A percentile compares a stretch with the other conserved stretches of the same genome.
phyloP scores from a whole-genome alignment of 768 basidiomycete genomes.

The Lepiota venenata region DNA sequence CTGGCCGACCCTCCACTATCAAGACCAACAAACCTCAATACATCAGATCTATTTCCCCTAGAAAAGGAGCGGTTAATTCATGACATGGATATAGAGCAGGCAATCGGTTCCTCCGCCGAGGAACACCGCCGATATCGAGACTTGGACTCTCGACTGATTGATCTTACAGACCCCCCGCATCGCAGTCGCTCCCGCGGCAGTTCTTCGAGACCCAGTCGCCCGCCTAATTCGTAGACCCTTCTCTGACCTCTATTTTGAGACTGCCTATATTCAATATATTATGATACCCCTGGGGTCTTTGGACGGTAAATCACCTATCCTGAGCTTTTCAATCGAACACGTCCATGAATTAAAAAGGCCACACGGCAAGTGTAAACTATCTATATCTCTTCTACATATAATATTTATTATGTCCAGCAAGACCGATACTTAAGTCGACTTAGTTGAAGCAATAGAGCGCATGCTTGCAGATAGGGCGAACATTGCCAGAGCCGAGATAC shows the following conservation, averaged over 20 bases:
- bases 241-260: not conserved
- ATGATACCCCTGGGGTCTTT: constrained; percentile 6
- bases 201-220: not conserved
- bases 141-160: not conserved
- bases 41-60: constrained; percentile 22
- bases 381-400: constrained; percentile 5
- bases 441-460: constrained; percentile 42
- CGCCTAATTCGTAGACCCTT: not conserved
- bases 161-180: constrained; percentile 2
- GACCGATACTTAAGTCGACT: constrained; percentile 23
- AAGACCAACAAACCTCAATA: not conserved
- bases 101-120: not conserved
- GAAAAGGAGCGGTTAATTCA: constrained; percentile 44
- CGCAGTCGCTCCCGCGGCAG: constrained; percentile 6
- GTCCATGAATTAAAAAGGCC: not conserved
- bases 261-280: constrained; percentile 2
- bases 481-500: constrained; percentile 63
- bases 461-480: constrained; percentile 52
- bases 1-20: not conserved
- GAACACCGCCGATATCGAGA: not conserved
- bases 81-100: constrained; percentile 25
- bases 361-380: not conserved
- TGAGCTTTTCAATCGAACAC: not conserved
- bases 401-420: constrained; percentile 13
- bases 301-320: not conserved